Conservation (phyloP, 2,329 filamentous ascomycete species). For the Colletotrichum falcatum region DNA sequence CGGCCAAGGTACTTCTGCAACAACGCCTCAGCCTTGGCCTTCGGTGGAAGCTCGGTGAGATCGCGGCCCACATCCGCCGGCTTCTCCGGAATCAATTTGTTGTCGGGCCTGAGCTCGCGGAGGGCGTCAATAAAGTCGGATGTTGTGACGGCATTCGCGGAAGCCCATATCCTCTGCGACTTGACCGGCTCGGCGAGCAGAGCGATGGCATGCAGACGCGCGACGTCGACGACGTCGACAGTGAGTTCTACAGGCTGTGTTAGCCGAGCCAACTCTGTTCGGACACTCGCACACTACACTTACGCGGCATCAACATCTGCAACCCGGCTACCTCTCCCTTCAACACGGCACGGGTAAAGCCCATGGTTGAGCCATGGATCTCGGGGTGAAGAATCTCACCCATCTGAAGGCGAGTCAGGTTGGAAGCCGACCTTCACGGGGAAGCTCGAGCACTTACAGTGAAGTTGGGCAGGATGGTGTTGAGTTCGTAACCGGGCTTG, state of each 20-base stretch:
- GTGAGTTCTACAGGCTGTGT: constrained; percentile 52
- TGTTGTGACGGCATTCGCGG: constrained; percentile 49
- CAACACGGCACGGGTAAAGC: constrained; percentile 23
- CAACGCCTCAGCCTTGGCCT: constrained; percentile 28
- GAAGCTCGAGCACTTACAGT: constrained; percentile 37
- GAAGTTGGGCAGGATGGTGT: constrained; percentile 47
- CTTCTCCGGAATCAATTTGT: constrained; percentile 36
- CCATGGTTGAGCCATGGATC: constrained; percentile 41
- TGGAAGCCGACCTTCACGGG: not conserved
- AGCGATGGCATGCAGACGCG: constrained; percentile 64
- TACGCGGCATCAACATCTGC: constrained; percentile 6
- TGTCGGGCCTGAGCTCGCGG: constrained; percentile 31
- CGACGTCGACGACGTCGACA: constrained; percentile 61
- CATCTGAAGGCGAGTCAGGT: not conserved
- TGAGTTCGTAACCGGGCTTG: constrained; percentile 49
- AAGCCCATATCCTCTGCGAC: constrained; percentile 66
- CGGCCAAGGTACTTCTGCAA: constrained; percentile 36
- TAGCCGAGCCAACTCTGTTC: not conserved
- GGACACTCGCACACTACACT: not conserved
- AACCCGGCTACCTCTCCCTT: constrained; percentile 22
- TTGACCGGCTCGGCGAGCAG: constrained; percentile 58
- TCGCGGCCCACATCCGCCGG: constrained; percentile 26
- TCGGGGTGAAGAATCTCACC: constrained; percentile 40
- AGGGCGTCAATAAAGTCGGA: constrained; percentile 30
- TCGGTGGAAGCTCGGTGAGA: constrained; percentile 33